phyloP scores from a whole-genome alignment of 257 asterid species.

The Solanum chaucha region DNA sequence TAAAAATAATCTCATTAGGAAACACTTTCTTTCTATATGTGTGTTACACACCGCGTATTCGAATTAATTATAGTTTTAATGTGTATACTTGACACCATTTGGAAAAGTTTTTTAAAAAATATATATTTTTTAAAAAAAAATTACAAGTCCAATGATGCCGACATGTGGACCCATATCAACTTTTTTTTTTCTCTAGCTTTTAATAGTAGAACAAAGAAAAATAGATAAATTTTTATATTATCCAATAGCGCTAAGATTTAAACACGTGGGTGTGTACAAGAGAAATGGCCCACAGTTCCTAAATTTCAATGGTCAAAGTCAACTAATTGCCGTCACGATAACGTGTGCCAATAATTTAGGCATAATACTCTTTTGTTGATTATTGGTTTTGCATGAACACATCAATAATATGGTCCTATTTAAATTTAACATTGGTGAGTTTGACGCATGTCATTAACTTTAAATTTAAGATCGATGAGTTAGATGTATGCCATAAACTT shows the following conservation, averaged over 20 bases:
- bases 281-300: background rate
- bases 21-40: background rate
- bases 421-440: background rate
- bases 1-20: background rate
- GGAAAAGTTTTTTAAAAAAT: background rate
- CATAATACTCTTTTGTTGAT: background rate
- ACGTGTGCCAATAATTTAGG: background rate
- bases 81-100: background rate
- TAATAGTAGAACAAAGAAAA: background rate
- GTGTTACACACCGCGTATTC: background rate
- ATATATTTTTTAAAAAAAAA: background rate
- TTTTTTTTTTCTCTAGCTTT: background rate
- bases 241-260: background rate
- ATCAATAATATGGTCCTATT: background rate
- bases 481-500: background rate
- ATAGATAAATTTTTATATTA: background rate
- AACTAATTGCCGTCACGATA: slow-evolving; percentile 3
- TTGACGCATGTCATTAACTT: background rate
- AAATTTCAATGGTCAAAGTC: background rate
- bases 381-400: background rate
- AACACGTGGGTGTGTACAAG: background rate
- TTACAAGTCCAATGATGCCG: background rate
- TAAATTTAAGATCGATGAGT: background rate
- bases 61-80: too few species aligned
- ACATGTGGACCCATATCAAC: background rate